These are phyloP conservation scores for Beauveria sp. DNA, from an alignment of 2,329 filamentous ascomycete species.

Conservation along the genomic window DNA sequence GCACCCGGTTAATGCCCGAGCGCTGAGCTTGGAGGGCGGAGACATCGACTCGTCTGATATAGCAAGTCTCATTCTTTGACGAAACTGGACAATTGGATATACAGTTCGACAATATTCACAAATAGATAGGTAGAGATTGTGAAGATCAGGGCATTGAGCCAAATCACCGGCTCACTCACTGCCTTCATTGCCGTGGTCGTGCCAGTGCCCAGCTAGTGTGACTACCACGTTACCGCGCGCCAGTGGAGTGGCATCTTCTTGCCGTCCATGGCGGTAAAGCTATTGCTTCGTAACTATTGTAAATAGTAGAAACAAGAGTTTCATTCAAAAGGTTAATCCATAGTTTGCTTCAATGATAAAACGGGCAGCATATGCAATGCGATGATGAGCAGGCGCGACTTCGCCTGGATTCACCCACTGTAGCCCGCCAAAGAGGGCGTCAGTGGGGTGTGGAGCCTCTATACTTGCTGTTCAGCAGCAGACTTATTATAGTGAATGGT, in stretches of 20 bases:
- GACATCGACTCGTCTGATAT: neutral
- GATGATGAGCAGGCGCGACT: constrained; percentile 45
- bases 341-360: constrained; percentile 45
- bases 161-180: constrained; percentile 40
- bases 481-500: accelerated
- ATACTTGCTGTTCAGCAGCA: constrained; percentile 15
- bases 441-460: constrained; percentile 48
- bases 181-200: constrained; percentile 51
- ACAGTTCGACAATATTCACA: constrained; percentile 42
- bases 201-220: constrained; percentile 52
- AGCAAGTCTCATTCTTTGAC: neutral
- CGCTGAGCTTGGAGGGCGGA: neutral
- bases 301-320: too few relatives aligned
- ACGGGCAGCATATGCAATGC: constrained; percentile 47
- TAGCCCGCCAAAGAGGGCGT: constrained; percentile 49
- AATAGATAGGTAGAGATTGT: constrained; percentile 42
- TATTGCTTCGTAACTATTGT: constrained; percentile 23
- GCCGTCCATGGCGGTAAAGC: constrained; percentile 51
- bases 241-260: constrained; percentile 43
- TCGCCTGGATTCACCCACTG: constrained; percentile 51
- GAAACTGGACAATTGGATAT: neutral
- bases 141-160: constrained; percentile 49
- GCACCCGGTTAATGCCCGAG: neutral
- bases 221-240: constrained; percentile 46
- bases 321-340: too few relatives aligned